Base-by-base conservation (phyloP, 306 rosid species). In the Quercus wislizeni region DNA sequence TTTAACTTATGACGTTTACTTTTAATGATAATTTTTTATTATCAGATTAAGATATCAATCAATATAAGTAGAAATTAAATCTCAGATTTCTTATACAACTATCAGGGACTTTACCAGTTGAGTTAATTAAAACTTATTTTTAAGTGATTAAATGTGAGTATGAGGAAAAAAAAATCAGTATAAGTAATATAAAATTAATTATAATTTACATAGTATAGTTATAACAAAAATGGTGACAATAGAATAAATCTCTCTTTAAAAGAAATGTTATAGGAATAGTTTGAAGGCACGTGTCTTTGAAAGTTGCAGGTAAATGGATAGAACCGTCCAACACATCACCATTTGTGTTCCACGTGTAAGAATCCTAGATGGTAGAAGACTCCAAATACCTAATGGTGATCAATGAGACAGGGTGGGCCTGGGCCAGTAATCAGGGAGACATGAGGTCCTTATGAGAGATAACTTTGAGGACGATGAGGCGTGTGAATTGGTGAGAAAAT, bases 241-340 rank as follows among this genome's bases (percentile, higher is more conserved):
- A 8, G 46, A 41, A 41, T 41, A 8, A 7, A 7, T 0, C 1
- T 41, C 11, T 41, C 46, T 41, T 41, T 8, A 41, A 2, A 41
- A 41, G 11, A 41, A 41, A 41, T 41, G 46, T 19, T 56, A 3
- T 9, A 2, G 64, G 64, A 58, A 20, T 21, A 58, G 1, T 58
- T 23, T 23, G 15, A 21, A 2, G 71, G 80, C 90, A 88, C 88
- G 83, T 77, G 88, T 77, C 84, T 6, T 21, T 23, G 55, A 73
- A 55, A 73, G 61, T 79, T 71, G 80, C 80, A 61, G 64, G 70
- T 43, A 63, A 9, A 74, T 27, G 5, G 41, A 38, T 33, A 55
- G 58, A 74, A 79, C 83, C 81, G 68, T 77, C 76, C 72, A 75
- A 71, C 52, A 15, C 81, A 20, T 64, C 52, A 4, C 33, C 23